Evolutionary conservation across 257 asterid genomes (phyloP), one percentile per base, ranked within the genome.

Genomic region (Jacaranda copaia): DNA sequence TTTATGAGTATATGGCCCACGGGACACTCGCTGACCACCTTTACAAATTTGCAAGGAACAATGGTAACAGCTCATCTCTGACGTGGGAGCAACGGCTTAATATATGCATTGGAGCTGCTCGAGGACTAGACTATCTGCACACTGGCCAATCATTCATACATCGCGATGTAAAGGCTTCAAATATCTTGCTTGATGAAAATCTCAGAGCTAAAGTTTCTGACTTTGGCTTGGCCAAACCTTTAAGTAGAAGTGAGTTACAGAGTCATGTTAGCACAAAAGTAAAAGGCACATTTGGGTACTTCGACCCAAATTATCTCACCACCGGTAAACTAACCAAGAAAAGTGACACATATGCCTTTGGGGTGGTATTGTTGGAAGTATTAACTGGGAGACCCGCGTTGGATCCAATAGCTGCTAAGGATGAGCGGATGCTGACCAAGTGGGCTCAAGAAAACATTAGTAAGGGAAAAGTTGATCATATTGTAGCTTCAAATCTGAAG

Each of bases 211-310:
- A 84, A 78, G 81, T 87, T 45, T 83, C 90, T 6, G 88, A 87
- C 59, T 87, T 87, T 51, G 91, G 91, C 62, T 80, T 87, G 81
- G 84, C 91, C 43, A 82, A 83, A 70, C 81, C 70, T 82, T 62
- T 78, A 53, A 80, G 73, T 14, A 52, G 68, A 53, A 80, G 75
- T 46, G 74, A 74, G 53, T 67, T 82, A 19, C 42, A 73, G 59
- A 80, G 78, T n/a, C 84, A 77, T 40, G 79, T 83, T 42, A 79
- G 81, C 63, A 87, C 87, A 20, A 68, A 81, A 15, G 85, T 86
- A 9, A 83, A 86, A 40, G 89, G 87, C 18, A 86, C 87, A n/a
- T 83, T 72, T 45, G 84, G 89, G 12, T 86, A 86, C 82, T 52
- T 85, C 10, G 89, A 85, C 69, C 89, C 84, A 5, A 75, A 76